Evolutionary conservation across 768 basidiomycete species (phyloP).

Genomic region (Suillus decipiens): DNA sequence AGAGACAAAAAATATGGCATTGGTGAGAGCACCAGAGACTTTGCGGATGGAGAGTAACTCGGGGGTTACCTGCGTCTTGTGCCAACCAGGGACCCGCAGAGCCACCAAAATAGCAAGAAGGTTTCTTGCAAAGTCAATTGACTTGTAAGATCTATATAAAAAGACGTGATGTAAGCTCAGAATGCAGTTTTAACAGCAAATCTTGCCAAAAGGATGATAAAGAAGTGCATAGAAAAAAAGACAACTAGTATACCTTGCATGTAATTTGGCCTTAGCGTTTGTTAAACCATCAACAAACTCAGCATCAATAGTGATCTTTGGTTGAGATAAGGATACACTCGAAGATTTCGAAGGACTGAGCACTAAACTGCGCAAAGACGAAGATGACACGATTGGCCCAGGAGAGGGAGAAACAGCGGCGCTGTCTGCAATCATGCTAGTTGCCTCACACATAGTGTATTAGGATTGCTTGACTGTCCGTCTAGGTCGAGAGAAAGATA

Average conservation of each 20-base stretch:
- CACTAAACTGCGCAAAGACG: slow-evolving; percentile 13
- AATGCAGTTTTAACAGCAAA: slow-evolving; percentile 12
- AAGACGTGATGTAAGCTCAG: slow-evolving; percentile 21
- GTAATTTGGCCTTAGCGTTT: slow-evolving; percentile 55
- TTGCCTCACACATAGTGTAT: not conserved
- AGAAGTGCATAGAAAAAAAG: slow-evolving; percentile 27
- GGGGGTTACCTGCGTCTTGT: slow-evolving; percentile 43
- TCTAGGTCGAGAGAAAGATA: not conserved
- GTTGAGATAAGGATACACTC: slow-evolving; percentile 35
- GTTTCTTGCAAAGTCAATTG: slow-evolving; percentile 51
- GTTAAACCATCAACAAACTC: slow-evolving; percentile 60
- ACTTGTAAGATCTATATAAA: slow-evolving; percentile 67
- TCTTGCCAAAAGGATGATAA: slow-evolving; percentile 31
- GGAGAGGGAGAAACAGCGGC: not conserved
- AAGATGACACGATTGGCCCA: not conserved
- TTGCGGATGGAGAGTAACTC: slow-evolving; percentile 65
- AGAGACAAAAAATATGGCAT: slow-evolving; percentile 96
- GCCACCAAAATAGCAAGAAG: slow-evolving; percentile 57
- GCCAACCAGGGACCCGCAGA: slow-evolving; percentile 64
- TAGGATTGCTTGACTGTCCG: not conserved
- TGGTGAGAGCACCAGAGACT: slow-evolving; percentile 91
- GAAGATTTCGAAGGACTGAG: slow-evolving; percentile 29
- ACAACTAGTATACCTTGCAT: slow-evolving; percentile 63
- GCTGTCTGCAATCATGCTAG: not conserved
- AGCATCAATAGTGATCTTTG: slow-evolving; percentile 41